These are phyloP conservation scores for Solanum sejunctum DNA, from an alignment of 257 asterid species.

Conservation along the genomic window DNA sequence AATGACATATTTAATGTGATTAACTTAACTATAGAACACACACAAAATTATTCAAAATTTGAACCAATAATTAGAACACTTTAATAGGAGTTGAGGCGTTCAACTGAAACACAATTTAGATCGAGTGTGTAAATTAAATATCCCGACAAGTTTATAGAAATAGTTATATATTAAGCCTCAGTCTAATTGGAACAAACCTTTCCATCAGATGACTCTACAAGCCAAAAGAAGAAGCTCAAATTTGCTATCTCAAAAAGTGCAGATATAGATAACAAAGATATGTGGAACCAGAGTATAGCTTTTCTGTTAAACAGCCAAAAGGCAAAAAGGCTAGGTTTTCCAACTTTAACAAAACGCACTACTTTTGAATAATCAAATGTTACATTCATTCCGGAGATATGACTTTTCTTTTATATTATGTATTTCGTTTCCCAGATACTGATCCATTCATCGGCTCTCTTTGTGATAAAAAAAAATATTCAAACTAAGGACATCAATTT, in stretches of 20 bases:
- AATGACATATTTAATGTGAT: not conserved
- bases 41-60: no score
- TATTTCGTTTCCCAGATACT: not conserved
- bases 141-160: no score
- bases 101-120: not conserved
- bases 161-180: not conserved
- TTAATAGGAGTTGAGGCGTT: not conserved
- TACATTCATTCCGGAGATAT: not conserved
- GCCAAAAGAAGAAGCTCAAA: not conserved
- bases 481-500: not conserved
- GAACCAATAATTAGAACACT: not conserved
- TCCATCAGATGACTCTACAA: not conserved
- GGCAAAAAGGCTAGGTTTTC: not conserved
- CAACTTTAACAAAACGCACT: not conserved
- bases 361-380: not conserved
- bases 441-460: not conserved
- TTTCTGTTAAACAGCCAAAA: not conserved
- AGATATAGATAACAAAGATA: not conserved
- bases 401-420: not conserved
- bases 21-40: not conserved
- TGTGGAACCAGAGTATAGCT: not conserved
- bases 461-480: not conserved
- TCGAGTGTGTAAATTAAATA: not conserved
- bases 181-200: not conserved
- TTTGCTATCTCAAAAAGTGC: not conserved